phyloP scores from a whole-genome alignment of 2,329 filamentous ascomycete species.

The Colletotrichum gigasporum region DNA sequence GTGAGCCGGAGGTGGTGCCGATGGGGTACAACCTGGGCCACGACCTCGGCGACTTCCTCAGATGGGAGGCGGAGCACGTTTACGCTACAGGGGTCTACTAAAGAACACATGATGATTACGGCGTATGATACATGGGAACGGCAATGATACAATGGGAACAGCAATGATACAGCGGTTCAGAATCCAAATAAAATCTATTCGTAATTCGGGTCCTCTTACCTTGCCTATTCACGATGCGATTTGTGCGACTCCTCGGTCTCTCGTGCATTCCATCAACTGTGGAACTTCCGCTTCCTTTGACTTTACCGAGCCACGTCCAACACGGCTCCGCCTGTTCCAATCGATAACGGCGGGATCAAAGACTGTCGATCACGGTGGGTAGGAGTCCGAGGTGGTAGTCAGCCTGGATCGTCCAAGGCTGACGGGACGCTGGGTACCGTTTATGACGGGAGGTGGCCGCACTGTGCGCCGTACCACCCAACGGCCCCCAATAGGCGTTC shows the following conservation, averaged over 20 bases:
- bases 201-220: too few species aligned
- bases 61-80: conserved; percentile 64
- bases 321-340: neutral
- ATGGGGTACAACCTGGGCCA: conserved; percentile 71
- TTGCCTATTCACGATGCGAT: too few species aligned
- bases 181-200: neutral
- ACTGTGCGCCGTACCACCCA: neutral
- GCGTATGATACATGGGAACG: too few species aligned
- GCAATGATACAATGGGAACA: too few species aligned
- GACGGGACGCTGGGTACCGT: neutral
- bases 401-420: neutral
- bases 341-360: neutral
- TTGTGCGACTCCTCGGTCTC: too few species aligned
- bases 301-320: neutral
- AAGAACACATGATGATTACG: neutral
- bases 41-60: conserved; percentile 67
- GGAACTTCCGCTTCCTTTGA: neutral
- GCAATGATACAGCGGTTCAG: too few species aligned
- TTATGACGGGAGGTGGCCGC: neutral
- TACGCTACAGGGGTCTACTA: conserved; percentile 43
- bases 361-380: neutral
- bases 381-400: neutral
- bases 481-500: neutral
- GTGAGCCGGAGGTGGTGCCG: conserved; percentile 52
- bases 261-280: neutral